Evolutionary conservation across 2,329 filamentous ascomycete genomes (phyloP), one percentile per base, ranked within the genome.

Genomic region (Aureobasidium sp.): DNA sequence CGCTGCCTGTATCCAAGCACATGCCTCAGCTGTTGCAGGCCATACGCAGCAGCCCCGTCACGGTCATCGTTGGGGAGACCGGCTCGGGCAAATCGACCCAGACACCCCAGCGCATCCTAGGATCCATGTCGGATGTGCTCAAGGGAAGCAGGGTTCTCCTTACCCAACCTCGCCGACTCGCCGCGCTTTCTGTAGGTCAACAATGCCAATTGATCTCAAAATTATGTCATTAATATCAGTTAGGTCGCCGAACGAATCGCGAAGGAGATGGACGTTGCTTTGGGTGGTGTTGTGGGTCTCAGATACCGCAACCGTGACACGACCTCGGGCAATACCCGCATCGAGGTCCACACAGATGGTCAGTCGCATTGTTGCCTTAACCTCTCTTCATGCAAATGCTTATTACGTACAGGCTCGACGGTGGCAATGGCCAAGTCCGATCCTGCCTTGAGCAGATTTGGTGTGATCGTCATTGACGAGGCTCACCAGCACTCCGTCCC

Each of bases 331-430:
- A 34, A 14, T 10, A 52, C 48, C n/a, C 40, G 22, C 19, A 30
- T 54, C 16, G 40, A 47, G n/a, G 32, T 54, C 19, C 11, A 47
- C 17, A 48, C 41, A 11, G 51, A 54, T 27, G 42, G 42, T 47
- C 7, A 8, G 37, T 39, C n/a, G n/a, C 37, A 39, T 14, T 39
- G 12, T 16, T 14, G 16, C 37, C 10, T 39, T 16, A 10, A 8
- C 10, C 16, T n/a, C 7, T 32, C 17, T 16, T 8, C 17, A 10
- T 19, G 7, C 37, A 16, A 14, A 19, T 14, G 10, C 8, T 10
- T 16, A 10, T 19, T 17, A 16, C 17, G 17, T 39, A 14, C n/a
- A 19, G 48, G 48, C 37, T 34, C 40, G 6, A 41, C 45, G n/a
- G 12, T 54, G 21, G 41, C 40, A 16, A 39, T 30, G 14, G 40